A percentile compares a stretch with the other conserved stretches of the same genome.
phyloP scores from a whole-genome alignment of 75 land plant genomes.

The Pinus taeda region DNA sequence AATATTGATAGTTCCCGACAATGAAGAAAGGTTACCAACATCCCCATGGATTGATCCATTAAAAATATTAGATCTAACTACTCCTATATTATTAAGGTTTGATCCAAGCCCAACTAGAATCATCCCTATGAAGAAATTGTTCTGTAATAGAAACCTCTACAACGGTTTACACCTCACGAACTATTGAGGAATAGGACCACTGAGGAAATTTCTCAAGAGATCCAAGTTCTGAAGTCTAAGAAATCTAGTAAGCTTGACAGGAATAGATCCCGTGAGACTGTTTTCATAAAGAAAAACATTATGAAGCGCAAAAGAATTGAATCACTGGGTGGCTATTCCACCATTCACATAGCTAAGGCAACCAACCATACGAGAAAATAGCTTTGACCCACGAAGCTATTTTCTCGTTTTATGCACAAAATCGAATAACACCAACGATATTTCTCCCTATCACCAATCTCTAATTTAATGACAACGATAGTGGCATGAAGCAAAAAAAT shows the following conservation, averaged over 20 bases:
- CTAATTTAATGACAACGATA: too few relatives aligned
- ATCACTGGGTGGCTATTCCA: conserved; percentile 49
- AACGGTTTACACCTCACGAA: conserved; percentile 47
- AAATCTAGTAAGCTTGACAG: conserved; percentile 25
- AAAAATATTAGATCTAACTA: conserved; percentile 70
- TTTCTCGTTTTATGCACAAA: too few relatives aligned
- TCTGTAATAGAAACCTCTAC: conserved; percentile 42
- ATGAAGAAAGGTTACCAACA: conserved; percentile 51
- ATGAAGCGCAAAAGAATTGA: conserved; percentile 63
- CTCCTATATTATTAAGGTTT: conserved; percentile 27
- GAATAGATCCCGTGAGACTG: conserved; percentile 69
- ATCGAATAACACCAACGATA: too few relatives aligned
- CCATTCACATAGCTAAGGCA: conserved; percentile 30
- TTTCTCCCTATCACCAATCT: too few relatives aligned
- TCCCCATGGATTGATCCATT: conserved; percentile 57
- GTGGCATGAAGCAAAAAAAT: too few relatives aligned
- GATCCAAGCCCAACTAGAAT: conserved; percentile 60
- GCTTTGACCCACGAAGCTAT: too few relatives aligned
- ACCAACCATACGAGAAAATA: too few relatives aligned
- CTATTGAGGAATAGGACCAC: conserved; percentile 39
- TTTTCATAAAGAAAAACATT: conserved; percentile 64
- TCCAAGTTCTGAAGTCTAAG: conserved; percentile 69
- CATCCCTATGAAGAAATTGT: conserved; percentile 50
- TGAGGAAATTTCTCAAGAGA: conserved; percentile 56
- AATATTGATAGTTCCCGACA: conserved; percentile 59